These are phyloP conservation scores for Podaxis mareebaensis DNA, from an alignment of 768 basidiomycete genomes.

Conservation along the genomic window DNA sequence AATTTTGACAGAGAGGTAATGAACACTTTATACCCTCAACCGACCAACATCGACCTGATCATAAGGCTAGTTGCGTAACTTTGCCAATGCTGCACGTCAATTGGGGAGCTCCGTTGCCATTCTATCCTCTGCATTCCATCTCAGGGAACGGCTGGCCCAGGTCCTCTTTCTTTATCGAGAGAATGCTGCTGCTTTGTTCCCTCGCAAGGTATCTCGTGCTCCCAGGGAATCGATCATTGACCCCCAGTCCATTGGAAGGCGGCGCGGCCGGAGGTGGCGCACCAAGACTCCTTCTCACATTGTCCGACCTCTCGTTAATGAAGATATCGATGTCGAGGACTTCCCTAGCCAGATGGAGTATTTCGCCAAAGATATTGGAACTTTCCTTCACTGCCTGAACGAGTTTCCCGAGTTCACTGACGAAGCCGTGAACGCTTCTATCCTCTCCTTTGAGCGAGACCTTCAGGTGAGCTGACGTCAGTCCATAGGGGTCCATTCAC, in stretches of 20 bases:
- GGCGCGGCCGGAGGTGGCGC: conserved; percentile 31
- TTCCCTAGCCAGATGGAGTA: conserved; percentile 66
- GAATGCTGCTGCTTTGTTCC: conserved; percentile 78
- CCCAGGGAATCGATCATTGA: conserved; percentile 32
- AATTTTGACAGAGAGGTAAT: conserved; percentile 66
- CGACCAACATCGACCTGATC: conserved; percentile 6
- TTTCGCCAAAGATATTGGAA: conserved; percentile 65
- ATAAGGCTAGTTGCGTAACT: conserved; percentile 61
- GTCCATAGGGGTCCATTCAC: neutral
- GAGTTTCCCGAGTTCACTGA: conserved; percentile 81
- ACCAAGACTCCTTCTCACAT: conserved; percentile 49
- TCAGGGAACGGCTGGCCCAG: conserved; percentile 68
- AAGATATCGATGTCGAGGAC: conserved; percentile 61
- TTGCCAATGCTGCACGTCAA: conserved; percentile 75
- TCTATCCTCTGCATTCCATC: conserved; percentile 69
- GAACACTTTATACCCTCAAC: conserved; percentile 4
- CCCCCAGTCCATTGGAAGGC: conserved; percentile 31
- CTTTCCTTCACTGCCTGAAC: conserved; percentile 69
- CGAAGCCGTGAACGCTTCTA: conserved; percentile 68
- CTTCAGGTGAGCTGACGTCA: conserved; percentile 48
- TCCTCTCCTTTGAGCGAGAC: conserved; percentile 68
- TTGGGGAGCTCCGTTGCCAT: conserved; percentile 78
- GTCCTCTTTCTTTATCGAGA: conserved; percentile 71
- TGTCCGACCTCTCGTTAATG: conserved; percentile 51
- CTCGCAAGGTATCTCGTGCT: conserved; percentile 55